These are phyloP conservation scores for Thymus quinquecostatus DNA, from an alignment of 257 asterid species.

Conservation along the genomic window DNA sequence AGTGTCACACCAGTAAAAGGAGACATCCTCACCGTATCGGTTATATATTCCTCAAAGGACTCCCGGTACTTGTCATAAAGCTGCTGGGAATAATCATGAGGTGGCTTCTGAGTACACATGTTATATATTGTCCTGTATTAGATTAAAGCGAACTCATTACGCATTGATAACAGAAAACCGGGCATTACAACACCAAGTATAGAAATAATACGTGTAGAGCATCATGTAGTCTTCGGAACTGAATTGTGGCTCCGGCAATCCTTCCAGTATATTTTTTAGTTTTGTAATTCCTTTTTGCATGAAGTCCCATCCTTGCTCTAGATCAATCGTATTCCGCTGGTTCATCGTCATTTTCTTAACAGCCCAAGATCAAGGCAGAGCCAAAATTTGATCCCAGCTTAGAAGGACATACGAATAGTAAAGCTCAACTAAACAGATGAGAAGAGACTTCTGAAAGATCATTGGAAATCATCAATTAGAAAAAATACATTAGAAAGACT, in stretches of 20 bases:
- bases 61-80: constrained; percentile 90
- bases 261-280: constrained; percentile 89
- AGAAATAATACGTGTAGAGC: constrained; percentile 80
- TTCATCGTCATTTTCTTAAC: constrained; percentile 55
- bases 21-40: constrained; percentile 65
- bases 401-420: constrained; percentile 11
- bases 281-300: constrained; percentile 88
- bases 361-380: constrained; percentile 31
- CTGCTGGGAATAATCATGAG: constrained; percentile 97
- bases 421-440: not conserved
- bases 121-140: constrained; percentile 80
- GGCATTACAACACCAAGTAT: not conserved
- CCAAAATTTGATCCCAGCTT: constrained; percentile 26
- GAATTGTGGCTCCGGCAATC: constrained; percentile 90
- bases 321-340: constrained; percentile 70
- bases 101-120: constrained; percentile 99
- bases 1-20: constrained; percentile 1
- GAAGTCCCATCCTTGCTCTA: constrained; percentile 93
- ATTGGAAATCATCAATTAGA: constrained; percentile 5
- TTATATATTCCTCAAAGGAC: constrained; percentile 81
- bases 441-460: constrained; percentile 12
- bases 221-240: constrained; percentile 87
- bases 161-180: constrained; percentile 1
- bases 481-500: not conserved
- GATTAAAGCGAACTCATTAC: constrained; percentile 30